Percentiles rank a stretch among this genome's conserved stretches.
These are phyloP conservation scores for Moesziomyces globuligerus DNA, from an alignment of 1,284 basidiomycete genomes.

Conservation along the genomic window DNA sequence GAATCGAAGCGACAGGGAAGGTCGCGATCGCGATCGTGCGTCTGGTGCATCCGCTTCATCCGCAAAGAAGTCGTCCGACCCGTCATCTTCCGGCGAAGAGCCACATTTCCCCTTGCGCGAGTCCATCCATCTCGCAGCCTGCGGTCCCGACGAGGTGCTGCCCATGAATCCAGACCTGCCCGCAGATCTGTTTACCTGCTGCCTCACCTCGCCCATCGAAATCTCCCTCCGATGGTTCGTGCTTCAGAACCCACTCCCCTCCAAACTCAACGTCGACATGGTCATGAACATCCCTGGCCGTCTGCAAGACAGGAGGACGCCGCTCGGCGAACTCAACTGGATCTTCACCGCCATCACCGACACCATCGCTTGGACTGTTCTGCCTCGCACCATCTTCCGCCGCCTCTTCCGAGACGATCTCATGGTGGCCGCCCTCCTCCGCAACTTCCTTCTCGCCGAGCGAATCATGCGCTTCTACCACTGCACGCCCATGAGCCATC, in stretches of 20 bases:
- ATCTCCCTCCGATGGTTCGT: slow-evolving; percentile 95
- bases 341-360: slow-evolving; percentile 99
- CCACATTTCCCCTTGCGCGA: slow-evolving; percentile 78
- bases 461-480: slow-evolving; percentile 98
- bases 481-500: slow-evolving; percentile 94
- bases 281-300: slow-evolving; percentile 95
- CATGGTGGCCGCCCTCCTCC: slow-evolving; percentile 92
- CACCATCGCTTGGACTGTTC: slow-evolving; percentile 98
- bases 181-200: slow-evolving; percentile 96
- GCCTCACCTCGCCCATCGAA: slow-evolving; percentile 96
- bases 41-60: slow-evolving; percentile 12
- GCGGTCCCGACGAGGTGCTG: slow-evolving; percentile 87
- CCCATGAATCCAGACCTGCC: slow-evolving; percentile 96
- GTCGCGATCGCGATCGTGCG: slow-evolving; percentile 8
- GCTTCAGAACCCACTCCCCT: slow-evolving; percentile 80
- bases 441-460: slow-evolving; percentile 95
- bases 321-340: slow-evolving; percentile 97
- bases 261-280: slow-evolving; percentile 78
- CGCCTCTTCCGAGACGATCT: slow-evolving; percentile 94
- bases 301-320: slow-evolving; percentile 93
- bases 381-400: slow-evolving; percentile 91
- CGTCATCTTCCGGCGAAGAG: slow-evolving; percentile 43
- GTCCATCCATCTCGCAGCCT: slow-evolving; percentile 94
- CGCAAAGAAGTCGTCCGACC: slow-evolving; percentile 17
- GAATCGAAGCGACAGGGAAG: slow-evolving; percentile 66